Evolutionary conservation across 2,329 filamentous ascomycete species (phyloP), one percentile per base, ranked within the genome.

Genomic region (Metarhizium humberi): DNA sequence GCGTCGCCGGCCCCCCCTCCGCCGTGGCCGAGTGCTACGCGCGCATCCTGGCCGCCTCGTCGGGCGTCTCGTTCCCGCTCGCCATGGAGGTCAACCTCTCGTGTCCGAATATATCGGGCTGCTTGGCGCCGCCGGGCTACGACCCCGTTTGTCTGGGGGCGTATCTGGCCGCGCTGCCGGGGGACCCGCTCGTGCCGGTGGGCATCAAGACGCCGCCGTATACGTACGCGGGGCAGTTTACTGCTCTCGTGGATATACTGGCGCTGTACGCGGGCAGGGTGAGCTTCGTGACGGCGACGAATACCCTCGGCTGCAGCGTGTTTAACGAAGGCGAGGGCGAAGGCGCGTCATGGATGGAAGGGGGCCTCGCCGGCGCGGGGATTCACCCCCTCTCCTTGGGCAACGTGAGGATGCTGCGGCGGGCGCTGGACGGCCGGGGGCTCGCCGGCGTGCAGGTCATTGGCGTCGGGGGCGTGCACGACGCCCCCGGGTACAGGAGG

Each of bases 141-240:
- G 76, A 80, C 7, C 68, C 73, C 0, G 59, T 60, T 0, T 72
- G 76, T 0, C 66, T 92, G 3, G 59, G 66, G 0, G 67, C 69
- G 5, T 90, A 89, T 58, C 70, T 92, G 2, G 59, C 61, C 1
- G 69, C 71, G 0, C 69, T 87, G 0, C 69, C 73, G 0, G 11
- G 6, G 14, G 58, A 66, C 3, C 69, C 75, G 6, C 53, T 7
- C 6, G 58, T 78, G 16, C 68, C 77, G 2, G 60, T 76, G 10
- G 88, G 88, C 0, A 74, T 92, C 59, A 92, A 92, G 65, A 85
- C 82, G 1, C 88, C 88, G 5, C 88, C 88, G 0, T 92, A 90
- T 62, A 92, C 87, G 0, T 81, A 90, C 64, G 70, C 78, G 0
- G 80, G 76, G 0, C 83, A 92, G 64, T 92, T 86, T 64, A 65